A percentile compares a stretch with the other conserved stretches of the same genome.
These are phyloP conservation scores for Goniomonas avonlea DNA, from an alignment of 78 protist genomes.

Conservation along the genomic window DNA sequence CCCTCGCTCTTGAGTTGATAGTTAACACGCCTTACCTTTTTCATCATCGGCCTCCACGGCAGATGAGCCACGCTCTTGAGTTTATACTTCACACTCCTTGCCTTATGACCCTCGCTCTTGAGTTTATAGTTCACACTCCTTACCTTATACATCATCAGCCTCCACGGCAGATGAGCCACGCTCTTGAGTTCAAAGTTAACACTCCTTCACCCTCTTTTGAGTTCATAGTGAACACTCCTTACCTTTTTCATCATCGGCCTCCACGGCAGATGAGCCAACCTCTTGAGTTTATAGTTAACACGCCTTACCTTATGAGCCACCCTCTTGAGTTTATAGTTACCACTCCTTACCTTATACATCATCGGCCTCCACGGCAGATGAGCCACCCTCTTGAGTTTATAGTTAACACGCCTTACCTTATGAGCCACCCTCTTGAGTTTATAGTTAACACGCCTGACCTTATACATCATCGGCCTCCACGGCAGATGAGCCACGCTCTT, in stretches of 20 bases:
- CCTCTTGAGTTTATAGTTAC: slow-evolving; percentile 78
- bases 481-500: slow-evolving; percentile 92
- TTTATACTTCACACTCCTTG: too few species aligned
- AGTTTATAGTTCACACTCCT: too few species aligned
- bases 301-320: too few species aligned
- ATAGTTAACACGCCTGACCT: slow-evolving; percentile 67
- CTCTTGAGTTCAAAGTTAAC: slow-evolving; percentile 59
- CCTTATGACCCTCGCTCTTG: too few species aligned
- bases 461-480: slow-evolving; percentile 81
- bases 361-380: slow-evolving; percentile 86
- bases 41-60: slow-evolving; percentile 87
- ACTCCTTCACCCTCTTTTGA: too few species aligned
- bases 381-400: slow-evolving; percentile 83
- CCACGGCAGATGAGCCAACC: slow-evolving; percentile 93
- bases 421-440: slow-evolving; percentile 78
- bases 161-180: slow-evolving; percentile 93
- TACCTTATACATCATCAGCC: slow-evolving; percentile 75
- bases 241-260: slow-evolving; percentile 74
- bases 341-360: slow-evolving; percentile 58
- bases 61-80: slow-evolving; percentile 85
- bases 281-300: slow-evolving; percentile 44
- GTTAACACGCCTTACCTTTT: too few species aligned
- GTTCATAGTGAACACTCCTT: too few species aligned
- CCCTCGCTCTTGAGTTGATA: too few species aligned
- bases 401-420: too few species aligned